Evolutionary conservation across 176 grass and related monocot genomes (phyloP).

Genomic region (Aegilops longissima): DNA sequence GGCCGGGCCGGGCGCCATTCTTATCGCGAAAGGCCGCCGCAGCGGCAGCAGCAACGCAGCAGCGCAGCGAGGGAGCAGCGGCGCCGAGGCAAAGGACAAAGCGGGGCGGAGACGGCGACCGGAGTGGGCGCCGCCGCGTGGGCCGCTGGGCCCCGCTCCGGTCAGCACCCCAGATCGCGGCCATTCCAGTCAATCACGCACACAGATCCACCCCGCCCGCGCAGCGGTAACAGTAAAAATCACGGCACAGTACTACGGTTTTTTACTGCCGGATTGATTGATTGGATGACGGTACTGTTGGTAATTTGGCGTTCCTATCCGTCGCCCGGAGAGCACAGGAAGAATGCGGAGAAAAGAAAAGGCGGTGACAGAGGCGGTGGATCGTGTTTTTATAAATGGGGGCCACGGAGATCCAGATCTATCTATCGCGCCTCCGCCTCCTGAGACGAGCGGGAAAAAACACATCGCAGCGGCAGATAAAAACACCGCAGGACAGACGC

Average conservation of each 20-base stretch:
- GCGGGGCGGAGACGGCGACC: not conserved
- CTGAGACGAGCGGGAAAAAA: not conserved
- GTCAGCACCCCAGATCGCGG: not conserved
- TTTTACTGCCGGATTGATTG: not conserved
- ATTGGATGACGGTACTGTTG: no score
- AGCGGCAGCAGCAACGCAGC: not conserved
- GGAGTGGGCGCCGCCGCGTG: not conserved
- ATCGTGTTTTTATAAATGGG: slow-evolving; percentile 29
- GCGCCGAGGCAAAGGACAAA: slow-evolving; percentile 6
- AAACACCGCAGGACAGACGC: not conserved
- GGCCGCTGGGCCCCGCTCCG: not conserved
- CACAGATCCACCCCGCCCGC: not conserved
- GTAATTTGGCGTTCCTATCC: not conserved
- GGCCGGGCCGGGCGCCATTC: not conserved
- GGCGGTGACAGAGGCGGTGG: not conserved
- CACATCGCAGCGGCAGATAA: not conserved
- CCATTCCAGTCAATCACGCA: not conserved
- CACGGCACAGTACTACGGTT: not conserved
- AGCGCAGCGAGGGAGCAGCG: not conserved
- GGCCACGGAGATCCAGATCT: slow-evolving; percentile 52
- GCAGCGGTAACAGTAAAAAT: not conserved
- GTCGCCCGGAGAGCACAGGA: not conserved
- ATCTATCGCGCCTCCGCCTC: slow-evolving; percentile 27
- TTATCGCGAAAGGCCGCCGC: not conserved
- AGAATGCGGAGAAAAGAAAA: not conserved